phyloP scores from a whole-genome alignment of 768 basidiomycete genomes.

The Lentinula edodes region DNA sequence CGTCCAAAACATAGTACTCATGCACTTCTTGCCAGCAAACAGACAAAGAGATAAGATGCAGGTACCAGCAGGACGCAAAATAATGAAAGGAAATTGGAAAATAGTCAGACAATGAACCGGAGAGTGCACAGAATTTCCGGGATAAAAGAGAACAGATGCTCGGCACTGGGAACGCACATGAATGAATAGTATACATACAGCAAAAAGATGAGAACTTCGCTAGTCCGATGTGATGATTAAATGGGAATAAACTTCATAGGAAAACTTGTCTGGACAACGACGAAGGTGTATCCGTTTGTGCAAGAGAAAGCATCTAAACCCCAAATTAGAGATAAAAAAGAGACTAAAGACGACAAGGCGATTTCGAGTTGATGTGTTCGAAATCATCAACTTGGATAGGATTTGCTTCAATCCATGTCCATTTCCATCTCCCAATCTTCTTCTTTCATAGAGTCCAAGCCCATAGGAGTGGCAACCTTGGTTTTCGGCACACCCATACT shows the following conservation, averaged over 20 bases:
- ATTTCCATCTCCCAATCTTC: constrained; percentile 64
- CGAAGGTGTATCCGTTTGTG: not conserved
- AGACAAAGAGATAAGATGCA: too few species aligned
- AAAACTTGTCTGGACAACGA: not conserved
- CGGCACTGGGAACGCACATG: not conserved
- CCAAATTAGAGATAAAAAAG: not conserved
- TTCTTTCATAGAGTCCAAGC: constrained; percentile 14
- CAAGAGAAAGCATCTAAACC: not conserved
- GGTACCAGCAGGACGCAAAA: too few species aligned
- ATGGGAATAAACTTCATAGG: not conserved
- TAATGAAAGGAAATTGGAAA: too few species aligned
- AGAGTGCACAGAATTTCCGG: not conserved
- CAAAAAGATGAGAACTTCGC: not conserved
- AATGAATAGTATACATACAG: not conserved
- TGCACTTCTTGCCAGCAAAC: too few species aligned
- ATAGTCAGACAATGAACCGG: not conserved
- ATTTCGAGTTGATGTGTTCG: not conserved
- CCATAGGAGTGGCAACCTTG: not conserved
- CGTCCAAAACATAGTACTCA: not conserved
- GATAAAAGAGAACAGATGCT: too few species aligned
- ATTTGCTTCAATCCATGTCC: constrained; percentile 48
- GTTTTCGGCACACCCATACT: not conserved
- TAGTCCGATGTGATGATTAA: not conserved
- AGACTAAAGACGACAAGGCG: constrained; percentile 16
- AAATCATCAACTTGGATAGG: not conserved